These are phyloP conservation scores for Trametes pubescens DNA, from an alignment of 1,284 basidiomycete species.

Conservation along the genomic window DNA sequence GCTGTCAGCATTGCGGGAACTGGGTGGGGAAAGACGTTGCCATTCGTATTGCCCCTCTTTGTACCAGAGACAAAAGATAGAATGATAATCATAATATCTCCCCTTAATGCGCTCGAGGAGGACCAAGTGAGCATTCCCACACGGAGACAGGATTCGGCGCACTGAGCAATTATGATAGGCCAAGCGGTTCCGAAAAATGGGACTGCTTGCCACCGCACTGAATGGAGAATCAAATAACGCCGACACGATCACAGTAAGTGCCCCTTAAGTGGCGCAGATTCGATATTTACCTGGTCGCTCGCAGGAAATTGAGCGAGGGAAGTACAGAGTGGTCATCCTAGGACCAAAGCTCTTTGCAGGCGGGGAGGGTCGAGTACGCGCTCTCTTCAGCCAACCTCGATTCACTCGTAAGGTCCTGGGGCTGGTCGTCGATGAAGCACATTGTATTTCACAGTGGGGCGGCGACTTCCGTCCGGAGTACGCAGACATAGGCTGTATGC, in stretches of 20 bases:
- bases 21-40: constrained; percentile 47
- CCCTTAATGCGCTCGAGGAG: constrained; percentile 10
- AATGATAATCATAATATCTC: constrained; percentile 11
- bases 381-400: background rate
- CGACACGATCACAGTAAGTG: constrained; percentile 32
- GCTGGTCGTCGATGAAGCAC: constrained; percentile 10
- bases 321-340: background rate
- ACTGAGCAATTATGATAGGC: too few relatives aligned
- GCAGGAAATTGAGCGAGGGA: background rate
- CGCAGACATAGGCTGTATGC: background rate
- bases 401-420: background rate
- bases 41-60: constrained; percentile 45
- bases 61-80: constrained; percentile 28
- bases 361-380: background rate
- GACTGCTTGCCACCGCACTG: constrained; percentile 40
- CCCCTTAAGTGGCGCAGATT: too few relatives aligned
- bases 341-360: background rate
- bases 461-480: constrained; percentile 12
- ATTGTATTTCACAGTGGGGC: constrained; percentile 16
- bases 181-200: constrained; percentile 39
- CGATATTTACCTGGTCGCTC: too few relatives aligned
- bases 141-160: too few relatives aligned
- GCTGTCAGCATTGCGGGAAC: constrained; percentile 45
- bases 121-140: constrained; percentile 19
- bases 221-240: constrained; percentile 44